Evolutionary conservation across 192 early-diverging fungal genomes (phyloP).

Genomic region (Chytriomyces confervae): DNA sequence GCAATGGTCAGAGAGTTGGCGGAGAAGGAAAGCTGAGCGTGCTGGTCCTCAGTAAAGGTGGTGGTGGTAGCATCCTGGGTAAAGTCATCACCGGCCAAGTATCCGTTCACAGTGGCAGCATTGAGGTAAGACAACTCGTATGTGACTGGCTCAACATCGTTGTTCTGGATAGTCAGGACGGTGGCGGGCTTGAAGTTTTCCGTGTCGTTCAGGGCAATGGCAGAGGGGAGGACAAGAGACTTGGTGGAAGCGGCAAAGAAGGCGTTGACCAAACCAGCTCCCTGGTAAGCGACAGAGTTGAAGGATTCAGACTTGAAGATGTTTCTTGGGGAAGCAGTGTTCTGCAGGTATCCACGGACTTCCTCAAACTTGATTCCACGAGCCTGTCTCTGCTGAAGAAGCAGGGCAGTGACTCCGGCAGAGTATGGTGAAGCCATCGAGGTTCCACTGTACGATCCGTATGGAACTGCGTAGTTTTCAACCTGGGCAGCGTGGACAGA

Average conservation of each 20-base stretch:
- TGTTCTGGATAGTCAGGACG: conserved; percentile 40
- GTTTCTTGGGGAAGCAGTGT: conserved; percentile 53
- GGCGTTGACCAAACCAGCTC: conserved; percentile 79
- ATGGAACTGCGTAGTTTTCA: conserved; percentile 3
- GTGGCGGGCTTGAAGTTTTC: conserved; percentile 6
- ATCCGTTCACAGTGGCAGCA: conserved; percentile 25
- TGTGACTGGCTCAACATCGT: conserved; percentile 12
- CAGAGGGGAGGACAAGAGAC: conserved; percentile 56
- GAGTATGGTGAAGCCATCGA: conserved; percentile 83
- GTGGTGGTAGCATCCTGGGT: conserved; percentile 7
- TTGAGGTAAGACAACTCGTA: conserved; percentile 30
- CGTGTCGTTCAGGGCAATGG: conserved; percentile 48
- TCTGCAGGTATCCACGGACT: conserved; percentile 51
- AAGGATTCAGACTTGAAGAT: conserved; percentile 47
- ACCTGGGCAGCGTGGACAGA: conserved; percentile 22
- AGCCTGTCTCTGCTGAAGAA: conserved; percentile 57
- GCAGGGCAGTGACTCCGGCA: conserved; percentile 72
- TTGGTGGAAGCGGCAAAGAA: conserved; percentile 61
- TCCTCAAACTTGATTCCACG: conserved; percentile 14
- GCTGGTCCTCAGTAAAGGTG: conserved; percentile 30
- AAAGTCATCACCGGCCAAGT: conserved; percentile 33
- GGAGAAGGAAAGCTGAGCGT: not conserved
- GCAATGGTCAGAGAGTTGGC: not conserved
- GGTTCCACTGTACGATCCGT: conserved; percentile 62
- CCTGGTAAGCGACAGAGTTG: conserved; percentile 69